Evolutionary conservation across 345 rosid species (phyloP), one percentile per base, ranked within the genome.

Genomic region (Cardamine occulta): DNA sequence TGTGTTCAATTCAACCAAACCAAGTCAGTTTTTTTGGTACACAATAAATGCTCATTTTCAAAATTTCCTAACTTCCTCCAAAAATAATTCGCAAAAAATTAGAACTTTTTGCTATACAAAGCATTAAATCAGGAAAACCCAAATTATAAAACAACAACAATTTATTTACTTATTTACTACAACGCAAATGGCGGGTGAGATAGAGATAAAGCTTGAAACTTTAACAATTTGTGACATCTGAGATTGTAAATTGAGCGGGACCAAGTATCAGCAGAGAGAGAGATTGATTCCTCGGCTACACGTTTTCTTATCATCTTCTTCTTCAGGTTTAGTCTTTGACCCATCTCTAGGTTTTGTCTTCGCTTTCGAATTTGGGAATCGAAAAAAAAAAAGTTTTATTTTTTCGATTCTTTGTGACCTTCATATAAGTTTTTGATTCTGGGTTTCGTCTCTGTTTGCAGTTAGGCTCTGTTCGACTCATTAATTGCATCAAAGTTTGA

Each of bases 311-410:
- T 66, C 53, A 39, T 44, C 68, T 34, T 71, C 1, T 48, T 31
- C 63, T 24, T 45, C 65, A 65, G 71, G 72, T 74, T 66, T 57
- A 17, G 8, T 58, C 42, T 8, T 56, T 63, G 51, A 66, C 79
- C 61, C 32, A 24, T 6, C 14, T 75, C 61, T 75, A 75, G 79
- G 68, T 67, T 75, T 66, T 48, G 7, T 12, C 51, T 12, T 68
- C 35, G 61, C 60, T 58, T 45, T 28, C 72, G 58, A 45, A 60
- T 28, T 28, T 64, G 12, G 64, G 19, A 14, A 24, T 31, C 51
- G 6, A 37, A 6, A 23, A 24, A 0, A 37, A 6, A 23, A n/a
- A 37, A 37, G 49, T 40, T 64, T 55, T 39, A 10, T 6, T 53
- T 40, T 21, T 29, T 4, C 35, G 42, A 74, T 56, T 56, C 57